These are phyloP conservation scores for Penicillium manginii DNA, from an alignment of 495 filamentous ascomycete genomes.

Conservation along the genomic window DNA sequence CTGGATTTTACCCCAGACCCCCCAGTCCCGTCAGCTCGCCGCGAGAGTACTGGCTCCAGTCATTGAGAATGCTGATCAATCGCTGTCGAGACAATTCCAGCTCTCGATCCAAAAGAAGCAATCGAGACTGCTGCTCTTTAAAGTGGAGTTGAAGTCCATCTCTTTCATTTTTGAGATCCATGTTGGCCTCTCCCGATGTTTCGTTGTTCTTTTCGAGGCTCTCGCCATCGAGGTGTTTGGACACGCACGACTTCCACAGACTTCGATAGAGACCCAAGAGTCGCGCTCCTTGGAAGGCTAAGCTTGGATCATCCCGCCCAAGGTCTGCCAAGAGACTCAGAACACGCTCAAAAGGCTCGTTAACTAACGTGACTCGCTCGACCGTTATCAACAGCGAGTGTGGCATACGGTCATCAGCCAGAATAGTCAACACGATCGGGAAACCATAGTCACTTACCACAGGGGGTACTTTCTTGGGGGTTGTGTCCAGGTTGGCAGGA, in stretches of 20 bases:
- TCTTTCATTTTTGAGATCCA: conserved; percentile 9
- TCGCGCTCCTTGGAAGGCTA: conserved; percentile 10
- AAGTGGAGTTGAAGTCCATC: conserved; percentile 10
- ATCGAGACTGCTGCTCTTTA: conserved; percentile 11
- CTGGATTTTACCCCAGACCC: too few species aligned
- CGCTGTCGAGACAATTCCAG: conserved; percentile 6
- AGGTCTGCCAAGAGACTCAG: not conserved
- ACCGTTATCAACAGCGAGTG: too few species aligned
- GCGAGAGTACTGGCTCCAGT: conserved; percentile 9
- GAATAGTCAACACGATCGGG: too few species aligned
- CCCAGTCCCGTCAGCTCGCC: not conserved
- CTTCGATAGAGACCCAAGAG: conserved; percentile 8
- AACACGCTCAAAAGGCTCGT: conserved; percentile 3
- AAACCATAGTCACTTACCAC: too few species aligned
- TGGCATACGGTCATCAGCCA: too few species aligned
- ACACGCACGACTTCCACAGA: conserved; percentile 10
- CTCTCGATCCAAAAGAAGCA: conserved; percentile 8
- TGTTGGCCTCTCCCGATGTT: conserved; percentile 2
- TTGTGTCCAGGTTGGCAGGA: too few species aligned
- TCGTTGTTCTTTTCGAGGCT: conserved; percentile 8
- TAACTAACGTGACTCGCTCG: not conserved
- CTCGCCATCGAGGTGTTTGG: conserved; percentile 11
- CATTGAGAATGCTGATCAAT: too few species aligned
- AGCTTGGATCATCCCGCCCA: conserved; percentile 14
- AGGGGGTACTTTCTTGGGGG: too few species aligned